These are phyloP conservation scores for Arctostaphylos glauca DNA, from an alignment of 148 eudicot species.

Conservation along the genomic window DNA sequence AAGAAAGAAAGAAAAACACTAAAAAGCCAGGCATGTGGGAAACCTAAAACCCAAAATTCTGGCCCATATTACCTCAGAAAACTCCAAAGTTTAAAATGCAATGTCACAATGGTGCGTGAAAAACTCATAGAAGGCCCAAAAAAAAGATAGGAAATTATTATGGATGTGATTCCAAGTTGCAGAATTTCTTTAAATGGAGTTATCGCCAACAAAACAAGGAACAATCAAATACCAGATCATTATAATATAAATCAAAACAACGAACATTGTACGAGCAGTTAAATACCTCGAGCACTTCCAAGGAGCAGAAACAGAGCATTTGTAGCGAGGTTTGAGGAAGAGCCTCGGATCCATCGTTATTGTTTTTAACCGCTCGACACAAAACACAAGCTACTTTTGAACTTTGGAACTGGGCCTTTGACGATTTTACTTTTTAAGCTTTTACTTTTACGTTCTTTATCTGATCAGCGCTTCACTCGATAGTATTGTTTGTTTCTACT, in stretches of 20 bases:
- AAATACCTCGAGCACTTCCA: background rate
- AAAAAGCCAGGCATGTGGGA: background rate
- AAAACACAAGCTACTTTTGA: conserved; percentile 3
- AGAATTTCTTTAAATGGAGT: background rate
- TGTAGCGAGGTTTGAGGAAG: background rate
- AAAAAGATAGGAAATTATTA: no score
- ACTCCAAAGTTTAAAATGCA: background rate
- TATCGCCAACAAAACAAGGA: background rate
- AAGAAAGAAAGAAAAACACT: no score
- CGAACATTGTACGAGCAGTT: background rate
- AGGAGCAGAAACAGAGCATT: background rate
- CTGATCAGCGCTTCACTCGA: background rate
- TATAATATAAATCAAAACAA: background rate
- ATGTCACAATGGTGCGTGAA: background rate
- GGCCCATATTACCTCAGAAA: background rate
- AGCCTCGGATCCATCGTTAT: background rate
- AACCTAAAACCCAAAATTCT: conserved; percentile 1
- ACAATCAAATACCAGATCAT: background rate
- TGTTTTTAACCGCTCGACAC: background rate
- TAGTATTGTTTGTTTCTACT: background rate
- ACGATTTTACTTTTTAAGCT: background rate
- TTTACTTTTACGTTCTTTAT: background rate
- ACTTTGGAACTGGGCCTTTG: background rate
- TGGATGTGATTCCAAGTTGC: background rate
- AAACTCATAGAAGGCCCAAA: background rate